Evolutionary conservation across 2,329 filamentous ascomycete genomes (phyloP).

Genomic region (Sarocladium oryzae): DNA sequence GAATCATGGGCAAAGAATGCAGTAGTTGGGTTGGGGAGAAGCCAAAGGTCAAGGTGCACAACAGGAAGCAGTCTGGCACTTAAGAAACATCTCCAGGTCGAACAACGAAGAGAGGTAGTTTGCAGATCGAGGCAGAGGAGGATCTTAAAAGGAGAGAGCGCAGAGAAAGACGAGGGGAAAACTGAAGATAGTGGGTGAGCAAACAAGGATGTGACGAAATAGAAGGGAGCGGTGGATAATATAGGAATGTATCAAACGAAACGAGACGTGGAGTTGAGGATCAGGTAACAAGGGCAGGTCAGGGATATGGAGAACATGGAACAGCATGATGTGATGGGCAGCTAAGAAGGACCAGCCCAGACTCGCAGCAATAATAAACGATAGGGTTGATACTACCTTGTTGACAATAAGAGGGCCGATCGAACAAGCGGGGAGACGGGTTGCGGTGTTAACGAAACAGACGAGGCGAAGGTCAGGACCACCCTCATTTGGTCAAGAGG

Average conservation of each 20-base stretch:
- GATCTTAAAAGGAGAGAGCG: background rate
- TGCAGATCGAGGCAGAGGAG: background rate
- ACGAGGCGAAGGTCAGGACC: constrained; percentile 34
- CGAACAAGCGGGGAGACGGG: constrained; percentile 27
- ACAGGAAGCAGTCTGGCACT: background rate
- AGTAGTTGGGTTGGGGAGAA: background rate
- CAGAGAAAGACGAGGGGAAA: background rate
- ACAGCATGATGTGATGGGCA: constrained; percentile 5
- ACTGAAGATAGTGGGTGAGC: background rate
- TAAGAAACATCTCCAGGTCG: background rate
- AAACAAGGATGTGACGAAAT: constrained; percentile 3
- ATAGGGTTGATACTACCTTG: constrained; percentile 6
- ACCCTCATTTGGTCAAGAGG: constrained; percentile 38
- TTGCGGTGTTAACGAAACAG: constrained; percentile 22
- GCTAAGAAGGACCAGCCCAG: background rate
- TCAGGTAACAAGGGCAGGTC: constrained; percentile 3
- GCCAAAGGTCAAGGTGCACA: background rate
- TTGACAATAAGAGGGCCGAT: constrained; percentile 31
- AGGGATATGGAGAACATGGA: constrained; percentile 5
- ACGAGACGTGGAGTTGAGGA: constrained; percentile 8
- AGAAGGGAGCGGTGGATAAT: constrained; percentile 6
- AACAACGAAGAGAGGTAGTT: background rate
- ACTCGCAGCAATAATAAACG: background rate
- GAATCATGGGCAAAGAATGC: background rate
- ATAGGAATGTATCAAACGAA: constrained; percentile 9